Conservation (phyloP, 768 basidiomycete species). For the Naganishia vaughanmartiniae region DNA sequence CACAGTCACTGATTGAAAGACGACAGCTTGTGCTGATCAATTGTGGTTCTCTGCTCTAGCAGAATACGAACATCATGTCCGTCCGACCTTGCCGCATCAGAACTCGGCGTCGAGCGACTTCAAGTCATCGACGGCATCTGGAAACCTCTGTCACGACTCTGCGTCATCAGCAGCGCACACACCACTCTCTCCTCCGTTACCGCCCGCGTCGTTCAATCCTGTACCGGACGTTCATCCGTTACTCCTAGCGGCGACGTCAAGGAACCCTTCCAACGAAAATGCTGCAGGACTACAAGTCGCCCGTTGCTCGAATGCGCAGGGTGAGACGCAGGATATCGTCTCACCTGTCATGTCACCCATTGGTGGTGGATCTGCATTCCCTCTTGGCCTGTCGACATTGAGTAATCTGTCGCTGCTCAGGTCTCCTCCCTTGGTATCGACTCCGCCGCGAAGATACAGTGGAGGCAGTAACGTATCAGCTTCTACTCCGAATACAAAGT, state of each 20-base stretch:
- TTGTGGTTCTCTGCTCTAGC: neutral
- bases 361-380: neutral
- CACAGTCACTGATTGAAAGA: neutral
- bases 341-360: neutral
- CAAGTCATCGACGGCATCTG: neutral
- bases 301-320: neutral
- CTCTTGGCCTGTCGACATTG: neutral
- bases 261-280: neutral
- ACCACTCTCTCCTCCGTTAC: slow-evolving; percentile 15
- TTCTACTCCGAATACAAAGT: slow-evolving; percentile 1
- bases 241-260: neutral
- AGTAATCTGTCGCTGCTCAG: neutral
- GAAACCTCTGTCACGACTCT: neutral
- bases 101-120: slow-evolving; percentile 9
- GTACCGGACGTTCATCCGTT: slow-evolving; percentile 6
- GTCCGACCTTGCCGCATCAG: neutral
- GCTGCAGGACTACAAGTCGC: neutral
- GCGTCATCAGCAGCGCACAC: neutral
- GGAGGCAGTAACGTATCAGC: slow-evolving; percentile 1
- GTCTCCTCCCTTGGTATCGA: neutral
- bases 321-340: neutral
- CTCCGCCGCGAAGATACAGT: neutral
- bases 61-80: neutral
- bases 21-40: neutral
- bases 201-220: slow-evolving; percentile 7